Evolutionary conservation across 2,329 filamentous ascomycete genomes (phyloP), one percentile per base, ranked within the genome.

Genomic region (Colletotrichum zoysiae): DNA sequence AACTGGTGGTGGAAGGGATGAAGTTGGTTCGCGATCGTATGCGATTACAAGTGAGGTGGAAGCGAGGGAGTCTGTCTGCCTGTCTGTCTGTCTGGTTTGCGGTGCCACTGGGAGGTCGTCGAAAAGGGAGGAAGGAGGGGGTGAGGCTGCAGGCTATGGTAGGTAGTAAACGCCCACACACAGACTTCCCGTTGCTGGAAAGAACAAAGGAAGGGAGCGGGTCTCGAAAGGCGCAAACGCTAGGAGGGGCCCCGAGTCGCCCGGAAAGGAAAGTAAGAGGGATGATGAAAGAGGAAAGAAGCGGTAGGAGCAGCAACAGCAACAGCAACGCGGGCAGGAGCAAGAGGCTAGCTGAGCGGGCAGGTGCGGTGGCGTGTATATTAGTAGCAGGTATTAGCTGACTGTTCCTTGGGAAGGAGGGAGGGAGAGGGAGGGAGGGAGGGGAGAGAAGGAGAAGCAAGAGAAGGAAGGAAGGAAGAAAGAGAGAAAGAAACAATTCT

Each of bases 131-230:
- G 62, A 18, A 23, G 35, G 42, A 7, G 46, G 16, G 9, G 46
- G 46, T 6, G 62, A 5, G 40, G 50, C 46, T 58, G 62, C 16
- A 26, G 56, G 48, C 48, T 38, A 16, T 26, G n/a, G n/a, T n/a
- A n/a, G n/a, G n/a, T n/a, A 64, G 38, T 30, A 48, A 53, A 40
- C 20, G 53, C 46, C 44, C 18, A n/a, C 20, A n/a, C 20, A 18
- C 42, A 40, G 55, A 40, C 38, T 23, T 64, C 26, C 61, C 61
- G 61, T 56, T 64, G 50, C 38, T 23, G 50, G 26, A 42, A 44
- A 33, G 61, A 64, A 64, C 38, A 64, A 64, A 64, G 61, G 46
- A 38, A 63, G 46, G 35, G 33, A 38, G 26, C 50, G 38, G 48
- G 18, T 18, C 35, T 35, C 23, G 33, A n/a, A 38, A 44, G 16